Conservation (phyloP, 1,284 basidiomycete species). For the Pulveroboletus sp. region DNA sequence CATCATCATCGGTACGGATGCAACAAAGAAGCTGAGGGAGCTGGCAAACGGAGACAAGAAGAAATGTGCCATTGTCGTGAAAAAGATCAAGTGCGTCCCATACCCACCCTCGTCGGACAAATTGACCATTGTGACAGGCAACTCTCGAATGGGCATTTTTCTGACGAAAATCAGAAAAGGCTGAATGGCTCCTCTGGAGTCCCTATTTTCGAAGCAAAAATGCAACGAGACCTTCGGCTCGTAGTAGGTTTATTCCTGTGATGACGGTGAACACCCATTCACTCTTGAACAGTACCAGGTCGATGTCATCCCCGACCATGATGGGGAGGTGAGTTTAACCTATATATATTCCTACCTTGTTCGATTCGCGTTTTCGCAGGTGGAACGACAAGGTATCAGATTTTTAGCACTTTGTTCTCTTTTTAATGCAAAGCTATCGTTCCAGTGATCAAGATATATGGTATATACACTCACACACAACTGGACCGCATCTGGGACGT, state of each 20-base stretch:
- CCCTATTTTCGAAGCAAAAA: conserved; percentile 69
- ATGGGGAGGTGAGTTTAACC: no score
- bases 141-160: conserved; percentile 66
- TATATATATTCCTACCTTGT: no score
- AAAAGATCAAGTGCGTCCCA: no score
- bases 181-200: conserved; percentile 50
- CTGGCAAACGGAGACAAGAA: no score
- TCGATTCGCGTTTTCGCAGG: no score
- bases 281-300: conserved; percentile 55
- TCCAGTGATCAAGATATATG: conserved; percentile 61
- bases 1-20: conserved; percentile 49
- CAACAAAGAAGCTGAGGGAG: no score
- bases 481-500: conserved; percentile 60
- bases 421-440: neutral
- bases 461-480: conserved; percentile 63
- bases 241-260: no score
- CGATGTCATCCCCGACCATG: conserved; percentile 57
- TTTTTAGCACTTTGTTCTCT: neutral
- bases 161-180: conserved; percentile 67
- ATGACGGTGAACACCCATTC: neutral
- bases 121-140: conserved; percentile 44
- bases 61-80: no score
- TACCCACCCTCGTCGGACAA: no score
- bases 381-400: no score
- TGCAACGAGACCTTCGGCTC: conserved; percentile 57